Conservation (phyloP, 768 basidiomycete genomes). For the Leucocoprinus sp. region DNA sequence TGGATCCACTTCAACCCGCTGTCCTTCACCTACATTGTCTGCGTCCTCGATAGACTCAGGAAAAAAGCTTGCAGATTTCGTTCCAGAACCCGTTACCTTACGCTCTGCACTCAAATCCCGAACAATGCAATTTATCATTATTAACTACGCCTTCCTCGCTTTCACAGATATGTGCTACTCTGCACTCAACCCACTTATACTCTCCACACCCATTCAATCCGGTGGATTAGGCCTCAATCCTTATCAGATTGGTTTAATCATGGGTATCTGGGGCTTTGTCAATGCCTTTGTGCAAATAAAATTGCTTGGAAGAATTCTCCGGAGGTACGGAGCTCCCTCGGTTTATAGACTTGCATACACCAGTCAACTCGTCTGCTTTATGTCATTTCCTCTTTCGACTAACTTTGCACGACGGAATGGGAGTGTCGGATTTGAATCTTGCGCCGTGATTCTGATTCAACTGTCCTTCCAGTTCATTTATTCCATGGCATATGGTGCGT, state of each 20-base stretch:
- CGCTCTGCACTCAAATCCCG: conserved; percentile 20
- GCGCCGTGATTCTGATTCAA: conserved; percentile 26
- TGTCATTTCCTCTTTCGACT: conserved; percentile 26
- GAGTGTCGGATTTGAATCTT: conserved; percentile 21
- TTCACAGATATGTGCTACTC: conserved; percentile 30
- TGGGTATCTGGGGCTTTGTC: conserved; percentile 36
- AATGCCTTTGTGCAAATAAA: conserved; percentile 46
- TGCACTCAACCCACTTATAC: conserved; percentile 33
- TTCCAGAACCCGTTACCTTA: conserved; percentile 11
- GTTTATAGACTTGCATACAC: conserved; percentile 34
- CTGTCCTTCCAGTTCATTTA: conserved; percentile 20
- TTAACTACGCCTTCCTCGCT: conserved; percentile 26
- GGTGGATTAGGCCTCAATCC: conserved; percentile 66
- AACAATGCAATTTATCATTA: conserved; percentile 22
- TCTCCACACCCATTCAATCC: conserved; percentile 48
- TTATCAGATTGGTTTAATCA: conserved; percentile 50
- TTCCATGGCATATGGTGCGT: conserved; percentile 28
- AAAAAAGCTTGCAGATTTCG: conserved; percentile 2
- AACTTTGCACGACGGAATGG: conserved; percentile 26
- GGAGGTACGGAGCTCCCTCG: conserved; percentile 44
- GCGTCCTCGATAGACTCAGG: conserved; percentile 2
- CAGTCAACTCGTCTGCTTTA: conserved; percentile 19
- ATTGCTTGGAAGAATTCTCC: conserved; percentile 43
- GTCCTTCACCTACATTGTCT: conserved; percentile 8
- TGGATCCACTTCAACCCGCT: conserved; percentile 11